phyloP scores from a whole-genome alignment of 495 filamentous ascomycete species.

The Neurospora sp. region DNA sequence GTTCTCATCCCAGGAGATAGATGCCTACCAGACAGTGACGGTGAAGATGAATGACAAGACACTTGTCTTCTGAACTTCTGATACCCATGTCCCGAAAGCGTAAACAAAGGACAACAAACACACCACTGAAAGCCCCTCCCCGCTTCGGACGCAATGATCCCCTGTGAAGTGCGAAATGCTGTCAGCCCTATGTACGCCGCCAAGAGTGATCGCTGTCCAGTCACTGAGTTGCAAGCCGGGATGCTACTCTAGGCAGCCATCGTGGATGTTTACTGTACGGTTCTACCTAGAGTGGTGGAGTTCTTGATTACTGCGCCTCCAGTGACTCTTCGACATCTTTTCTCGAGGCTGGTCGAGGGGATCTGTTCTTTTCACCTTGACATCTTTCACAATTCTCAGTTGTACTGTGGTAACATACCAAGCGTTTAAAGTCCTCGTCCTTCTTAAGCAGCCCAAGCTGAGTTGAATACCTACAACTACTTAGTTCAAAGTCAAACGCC shows the following conservation, averaged over 20 bases:
- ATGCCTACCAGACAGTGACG: background rate
- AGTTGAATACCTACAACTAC: no score
- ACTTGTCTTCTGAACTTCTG: background rate
- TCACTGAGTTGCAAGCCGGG: background rate
- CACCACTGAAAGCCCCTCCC: background rate
- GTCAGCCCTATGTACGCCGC: background rate
- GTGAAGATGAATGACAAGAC: background rate
- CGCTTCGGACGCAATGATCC: background rate
- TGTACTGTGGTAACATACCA: no score
- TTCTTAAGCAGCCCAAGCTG: no score
- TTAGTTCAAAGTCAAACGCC: no score
- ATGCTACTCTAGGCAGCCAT: background rate
- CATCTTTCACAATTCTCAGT: no score
- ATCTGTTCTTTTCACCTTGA: background rate
- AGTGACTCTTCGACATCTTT: no score
- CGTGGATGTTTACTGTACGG: background rate
- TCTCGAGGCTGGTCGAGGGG: no score
- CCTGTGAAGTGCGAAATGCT: background rate
- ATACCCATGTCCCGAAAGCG: no score
- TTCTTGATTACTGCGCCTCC: background rate
- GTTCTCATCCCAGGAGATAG: background rate
- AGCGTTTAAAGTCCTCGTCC: no score
- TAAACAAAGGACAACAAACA: background rate
- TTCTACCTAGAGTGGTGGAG: background rate
- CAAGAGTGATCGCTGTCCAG: background rate